phyloP scores from a whole-genome alignment of 2,329 filamentous ascomycete genomes.

The Aspergillus hortae region DNA sequence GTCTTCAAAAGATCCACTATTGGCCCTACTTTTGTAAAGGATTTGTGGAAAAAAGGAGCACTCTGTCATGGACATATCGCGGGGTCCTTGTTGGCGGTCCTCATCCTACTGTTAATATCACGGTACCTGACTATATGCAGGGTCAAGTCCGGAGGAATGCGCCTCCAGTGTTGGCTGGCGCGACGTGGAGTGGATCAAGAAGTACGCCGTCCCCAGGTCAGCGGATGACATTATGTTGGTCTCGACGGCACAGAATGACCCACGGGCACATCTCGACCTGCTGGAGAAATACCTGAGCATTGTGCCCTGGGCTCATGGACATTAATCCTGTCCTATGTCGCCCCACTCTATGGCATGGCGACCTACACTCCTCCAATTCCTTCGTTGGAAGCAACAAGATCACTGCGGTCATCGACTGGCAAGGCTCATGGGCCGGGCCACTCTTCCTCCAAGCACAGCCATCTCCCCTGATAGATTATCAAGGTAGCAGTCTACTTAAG shows the following conservation, averaged over 20 bases:
- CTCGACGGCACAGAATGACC: slow-evolving; percentile 25
- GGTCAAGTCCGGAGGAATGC: slow-evolving; percentile 32
- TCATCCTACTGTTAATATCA: slow-evolving; percentile 2
- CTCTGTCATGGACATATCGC: slow-evolving; percentile 31
- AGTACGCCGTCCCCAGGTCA: slow-evolving; percentile 21
- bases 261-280: slow-evolving; percentile 29
- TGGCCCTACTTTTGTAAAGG: slow-evolving; percentile 32
- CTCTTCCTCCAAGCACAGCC: slow-evolving; percentile 22
- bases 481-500: slow-evolving; percentile 21
- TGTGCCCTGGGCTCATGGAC: slow-evolving; percentile 28
- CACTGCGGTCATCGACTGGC: slow-evolving; percentile 43
- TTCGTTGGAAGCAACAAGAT: slow-evolving; percentile 35
- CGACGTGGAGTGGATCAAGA: slow-evolving; percentile 34
- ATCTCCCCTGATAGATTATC: slow-evolving; percentile 22
- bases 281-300: slow-evolving; percentile 31
- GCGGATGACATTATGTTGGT: slow-evolving; percentile 19
- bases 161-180: slow-evolving; percentile 27
- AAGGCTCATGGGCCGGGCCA: slow-evolving; percentile 30
- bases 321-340: slow-evolving; percentile 17
- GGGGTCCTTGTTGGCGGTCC: slow-evolving; percentile 38
- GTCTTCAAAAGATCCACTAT: slow-evolving; percentile 33
- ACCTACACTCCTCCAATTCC: slow-evolving; percentile 38
- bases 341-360: slow-evolving; percentile 39
- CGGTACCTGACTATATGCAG: slow-evolving; percentile 15
- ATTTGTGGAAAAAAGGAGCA: slow-evolving; percentile 36